Percentiles rank a stretch among this genome's conserved stretches.
Evolutionary conservation across 169 alveolate genomes (phyloP).

Genomic region (Blepharisma undulans): DNA sequence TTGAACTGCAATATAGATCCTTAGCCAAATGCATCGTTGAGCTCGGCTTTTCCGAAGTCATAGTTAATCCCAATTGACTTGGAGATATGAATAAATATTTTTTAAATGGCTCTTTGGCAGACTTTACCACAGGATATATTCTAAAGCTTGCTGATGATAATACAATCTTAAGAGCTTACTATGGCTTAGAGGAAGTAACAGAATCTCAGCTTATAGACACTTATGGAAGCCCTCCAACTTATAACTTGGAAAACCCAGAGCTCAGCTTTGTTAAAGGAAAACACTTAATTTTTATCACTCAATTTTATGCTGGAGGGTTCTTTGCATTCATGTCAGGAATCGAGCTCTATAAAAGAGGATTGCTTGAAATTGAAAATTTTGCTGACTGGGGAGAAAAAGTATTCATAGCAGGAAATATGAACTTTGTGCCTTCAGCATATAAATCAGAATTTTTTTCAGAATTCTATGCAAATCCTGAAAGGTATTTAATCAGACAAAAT

Average conservation of each 20-base stretch:
- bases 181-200: background rate
- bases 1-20: background rate
- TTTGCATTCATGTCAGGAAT: background rate
- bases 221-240: constrained; percentile 1
- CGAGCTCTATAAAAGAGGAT: constrained; percentile 15
- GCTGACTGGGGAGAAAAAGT: background rate
- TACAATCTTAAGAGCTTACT: background rate
- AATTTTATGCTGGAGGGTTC: background rate
- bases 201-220: background rate
- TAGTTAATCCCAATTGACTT: background rate
- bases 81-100: background rate
- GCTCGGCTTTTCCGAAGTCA: background rate
- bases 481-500: background rate
- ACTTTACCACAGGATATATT: background rate
- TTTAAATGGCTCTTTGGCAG: background rate
- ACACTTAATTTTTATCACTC: background rate
- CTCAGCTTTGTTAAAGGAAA: background rate
- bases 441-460: constrained; percentile 5
- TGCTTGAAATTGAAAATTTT: background rate
- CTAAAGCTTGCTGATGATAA: background rate
- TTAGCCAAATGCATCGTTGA: background rate
- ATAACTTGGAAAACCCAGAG: background rate
- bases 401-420: background rate
- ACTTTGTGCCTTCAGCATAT: background rate
- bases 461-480: background rate